Percentiles rank a stretch among this genome's conserved stretches.
Conservation (phyloP, 306 rosid species). For the Vigna hirtella region DNA sequence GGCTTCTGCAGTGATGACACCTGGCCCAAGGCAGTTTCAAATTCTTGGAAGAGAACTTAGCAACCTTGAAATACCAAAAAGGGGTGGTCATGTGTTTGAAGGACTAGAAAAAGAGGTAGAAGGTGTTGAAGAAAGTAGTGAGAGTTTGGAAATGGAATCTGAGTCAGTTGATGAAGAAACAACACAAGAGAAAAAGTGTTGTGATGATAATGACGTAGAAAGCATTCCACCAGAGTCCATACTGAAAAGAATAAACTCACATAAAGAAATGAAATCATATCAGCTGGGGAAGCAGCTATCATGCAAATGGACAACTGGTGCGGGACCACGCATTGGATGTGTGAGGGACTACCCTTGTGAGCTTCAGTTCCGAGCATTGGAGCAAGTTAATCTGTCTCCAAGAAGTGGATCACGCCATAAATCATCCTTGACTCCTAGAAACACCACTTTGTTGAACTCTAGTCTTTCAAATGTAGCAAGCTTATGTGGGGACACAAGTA, state of each 20-base stretch:
- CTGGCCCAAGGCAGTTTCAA: slow-evolving; percentile 44
- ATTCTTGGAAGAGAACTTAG: slow-evolving; percentile 49
- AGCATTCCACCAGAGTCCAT: slow-evolving; percentile 71
- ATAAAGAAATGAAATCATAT: slow-evolving; percentile 73
- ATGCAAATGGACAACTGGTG: slow-evolving; percentile 98
- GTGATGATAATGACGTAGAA: slow-evolving; percentile 54
- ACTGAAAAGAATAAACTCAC: slow-evolving; percentile 79
- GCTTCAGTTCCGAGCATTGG: slow-evolving; percentile 83
- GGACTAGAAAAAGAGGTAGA: slow-evolving; percentile 48
- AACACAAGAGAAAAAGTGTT: slow-evolving; percentile 40
- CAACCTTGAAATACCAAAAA: slow-evolving; percentile 68
- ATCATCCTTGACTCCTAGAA: slow-evolving; percentile 52
- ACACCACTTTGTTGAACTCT: slow-evolving; percentile 48
- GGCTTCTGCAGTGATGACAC: slow-evolving; percentile 42
- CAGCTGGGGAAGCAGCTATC: slow-evolving; percentile 93
- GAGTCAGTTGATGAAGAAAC: slow-evolving; percentile 40
- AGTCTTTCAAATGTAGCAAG: slow-evolving; percentile 43
- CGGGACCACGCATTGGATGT: slow-evolving; percentile 95
- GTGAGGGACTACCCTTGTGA: slow-evolving; percentile 89
- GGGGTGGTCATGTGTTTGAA: slow-evolving; percentile 41
- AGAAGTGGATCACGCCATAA: slow-evolving; percentile 54
- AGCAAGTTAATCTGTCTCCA: slow-evolving; percentile 89
- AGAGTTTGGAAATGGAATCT: slow-evolving; percentile 41
- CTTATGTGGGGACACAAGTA: slow-evolving; percentile 42
- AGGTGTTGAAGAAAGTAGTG: slow-evolving; percentile 25